These are phyloP conservation scores for Citrus medica DNA, from an alignment of 345 rosid genomes.

Conservation along the genomic window DNA sequence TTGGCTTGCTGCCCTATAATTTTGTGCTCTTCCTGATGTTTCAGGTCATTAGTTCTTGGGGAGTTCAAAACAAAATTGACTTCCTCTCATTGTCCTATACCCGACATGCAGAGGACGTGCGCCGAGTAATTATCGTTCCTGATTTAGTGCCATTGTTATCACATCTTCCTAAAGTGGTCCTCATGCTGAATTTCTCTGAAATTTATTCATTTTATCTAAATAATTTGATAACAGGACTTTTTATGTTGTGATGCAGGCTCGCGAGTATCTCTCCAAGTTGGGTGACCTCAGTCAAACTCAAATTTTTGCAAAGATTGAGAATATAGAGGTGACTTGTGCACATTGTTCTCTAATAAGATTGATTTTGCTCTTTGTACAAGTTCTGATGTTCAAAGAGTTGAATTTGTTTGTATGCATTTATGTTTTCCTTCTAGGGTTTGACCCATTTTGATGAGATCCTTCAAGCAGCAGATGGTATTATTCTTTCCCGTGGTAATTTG, in stretches of 20 bases:
- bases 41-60: conserved; percentile 92
- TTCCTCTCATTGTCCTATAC: conserved; percentile 93
- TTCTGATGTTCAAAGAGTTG: neutral
- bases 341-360: neutral
- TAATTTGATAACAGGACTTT: neutral
- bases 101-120: conserved; percentile 95
- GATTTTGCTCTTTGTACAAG: neutral
- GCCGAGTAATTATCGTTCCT: conserved; percentile 44
- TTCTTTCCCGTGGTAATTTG: conserved; percentile 97
- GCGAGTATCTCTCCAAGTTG: conserved; percentile 69
- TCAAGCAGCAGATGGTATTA: conserved; percentile 97
- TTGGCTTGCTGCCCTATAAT: conserved; percentile 9
- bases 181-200: neutral
- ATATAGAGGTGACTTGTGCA: conserved; percentile 57
- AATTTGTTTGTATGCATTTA: neutral
- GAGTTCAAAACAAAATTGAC: conserved; percentile 89
- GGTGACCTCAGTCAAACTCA: conserved; percentile 92
- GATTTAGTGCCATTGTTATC: neutral
- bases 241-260: conserved; percentile 52
- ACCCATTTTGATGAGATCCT: conserved; percentile 97
- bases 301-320: conserved; percentile 95
- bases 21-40: neutral
- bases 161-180: neutral
- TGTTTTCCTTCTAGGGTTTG: conserved; percentile 52
- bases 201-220: neutral